Conservation (phyloP, 306 rosid species). For the Argentina anserina region DNA sequence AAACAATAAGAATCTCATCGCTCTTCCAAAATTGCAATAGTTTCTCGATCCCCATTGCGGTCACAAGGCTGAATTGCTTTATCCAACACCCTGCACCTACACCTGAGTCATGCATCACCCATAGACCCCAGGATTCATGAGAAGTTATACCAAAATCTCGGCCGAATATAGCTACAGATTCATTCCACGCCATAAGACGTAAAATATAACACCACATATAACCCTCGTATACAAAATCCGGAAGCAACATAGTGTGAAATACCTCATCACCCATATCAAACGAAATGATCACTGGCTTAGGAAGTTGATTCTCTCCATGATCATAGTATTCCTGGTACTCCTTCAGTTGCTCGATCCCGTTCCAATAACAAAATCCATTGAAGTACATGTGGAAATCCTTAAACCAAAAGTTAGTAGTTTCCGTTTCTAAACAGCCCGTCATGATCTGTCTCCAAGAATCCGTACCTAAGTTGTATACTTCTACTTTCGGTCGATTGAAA, state of each 20-base stretch:
- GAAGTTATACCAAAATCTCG: neutral
- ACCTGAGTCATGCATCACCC: neutral
- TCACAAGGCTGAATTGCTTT: neutral
- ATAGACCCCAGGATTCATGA: neutral
- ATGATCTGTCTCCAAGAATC: neutral
- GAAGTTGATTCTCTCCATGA: rapidly evolving
- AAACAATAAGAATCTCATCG: neutral
- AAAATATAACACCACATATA: neutral
- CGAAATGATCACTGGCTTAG: neutral
- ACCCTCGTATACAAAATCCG: neutral
- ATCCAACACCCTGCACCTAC: neutral
- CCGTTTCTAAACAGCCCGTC: neutral
- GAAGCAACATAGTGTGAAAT: neutral
- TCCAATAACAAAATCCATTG: slow-evolving; percentile 7
- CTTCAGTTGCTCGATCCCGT: neutral
- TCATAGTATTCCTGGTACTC: no score
- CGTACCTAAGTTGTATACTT: neutral
- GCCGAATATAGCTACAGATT: neutral
- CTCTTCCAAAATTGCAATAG: neutral
- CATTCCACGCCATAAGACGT: neutral
- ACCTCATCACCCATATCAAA: neutral
- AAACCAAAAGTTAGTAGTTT: neutral
- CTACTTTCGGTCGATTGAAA: no score
- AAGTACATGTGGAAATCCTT: neutral
- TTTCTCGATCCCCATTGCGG: neutral